A percentile compares a stretch with the other conserved stretches of the same genome.
Evolutionary conservation across 2,329 filamentous ascomycete species (phyloP).

Genomic region (Clonostachys rhizophaga): DNA sequence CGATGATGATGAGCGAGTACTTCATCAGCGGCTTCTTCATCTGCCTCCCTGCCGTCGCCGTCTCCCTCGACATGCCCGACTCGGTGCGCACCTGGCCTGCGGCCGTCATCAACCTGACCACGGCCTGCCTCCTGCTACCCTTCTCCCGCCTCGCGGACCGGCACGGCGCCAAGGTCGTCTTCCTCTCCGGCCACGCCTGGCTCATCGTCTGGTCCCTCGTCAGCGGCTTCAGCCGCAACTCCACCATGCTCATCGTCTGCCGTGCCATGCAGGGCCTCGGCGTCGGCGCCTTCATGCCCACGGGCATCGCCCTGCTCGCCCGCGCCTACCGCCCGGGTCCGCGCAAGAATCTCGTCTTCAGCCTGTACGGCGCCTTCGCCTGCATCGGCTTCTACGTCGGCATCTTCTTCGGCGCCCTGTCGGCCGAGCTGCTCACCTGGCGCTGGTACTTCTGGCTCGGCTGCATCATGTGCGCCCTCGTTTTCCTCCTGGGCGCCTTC

Average conservation of each 20-base stretch:
- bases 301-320: constrained; percentile 65
- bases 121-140: constrained; percentile 55
- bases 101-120: constrained; percentile 54
- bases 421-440: constrained; percentile 58
- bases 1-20: constrained; percentile 66
- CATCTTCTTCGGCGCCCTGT: constrained; percentile 61
- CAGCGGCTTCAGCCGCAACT: constrained; percentile 63
- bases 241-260: constrained; percentile 67
- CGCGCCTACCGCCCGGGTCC: constrained; percentile 66
- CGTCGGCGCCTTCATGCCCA: constrained; percentile 66
- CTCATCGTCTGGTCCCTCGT: constrained; percentile 65
- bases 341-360: constrained; percentile 64
- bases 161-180: constrained; percentile 57
- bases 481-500: constrained; percentile 36
- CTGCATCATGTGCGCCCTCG: constrained; percentile 30
- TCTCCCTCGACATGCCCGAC: constrained; percentile 58
- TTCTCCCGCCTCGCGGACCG: constrained; percentile 59
- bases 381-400: constrained; percentile 57
- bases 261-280: constrained; percentile 73
- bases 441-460: constrained; percentile 70
- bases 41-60: constrained; percentile 61
- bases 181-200: constrained; percentile 57
- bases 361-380: constrained; percentile 53
- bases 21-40: constrained; percentile 72
- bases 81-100: constrained; percentile 60